phyloP scores from a whole-genome alignment of 306 rosid species.

The Cucurbita moschata region DNA sequence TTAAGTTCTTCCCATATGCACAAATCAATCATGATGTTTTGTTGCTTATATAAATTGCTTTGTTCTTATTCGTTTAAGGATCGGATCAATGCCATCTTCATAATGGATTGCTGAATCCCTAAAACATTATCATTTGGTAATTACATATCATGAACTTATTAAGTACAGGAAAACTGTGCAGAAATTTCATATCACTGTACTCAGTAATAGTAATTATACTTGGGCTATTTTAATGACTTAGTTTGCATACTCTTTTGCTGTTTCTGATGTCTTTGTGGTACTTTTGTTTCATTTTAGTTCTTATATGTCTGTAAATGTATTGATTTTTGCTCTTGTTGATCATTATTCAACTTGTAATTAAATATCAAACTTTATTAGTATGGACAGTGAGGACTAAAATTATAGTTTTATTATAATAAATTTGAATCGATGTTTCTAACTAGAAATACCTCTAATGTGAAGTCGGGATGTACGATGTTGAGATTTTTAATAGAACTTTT shows the following conservation, averaged over 20 bases:
- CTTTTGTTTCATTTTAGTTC: too few relatives aligned
- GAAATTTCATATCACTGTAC: neutral
- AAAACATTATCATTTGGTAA: neutral
- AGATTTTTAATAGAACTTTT: neutral
- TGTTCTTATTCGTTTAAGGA: neutral
- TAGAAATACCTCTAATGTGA: neutral
- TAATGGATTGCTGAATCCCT: neutral
- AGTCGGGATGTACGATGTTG: neutral
- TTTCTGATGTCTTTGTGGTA: neutral
- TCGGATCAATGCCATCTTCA: neutral
- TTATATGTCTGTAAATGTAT: neutral
- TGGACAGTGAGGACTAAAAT: neutral
- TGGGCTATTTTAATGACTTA: neutral
- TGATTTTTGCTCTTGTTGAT: neutral
- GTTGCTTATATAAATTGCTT: neutral
- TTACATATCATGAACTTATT: neutral
- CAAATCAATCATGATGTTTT: neutral
- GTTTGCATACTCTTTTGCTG: neutral
- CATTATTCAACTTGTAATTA: neutral
- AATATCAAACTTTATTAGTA: neutral
- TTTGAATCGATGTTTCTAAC: neutral
- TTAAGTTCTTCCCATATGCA: neutral
- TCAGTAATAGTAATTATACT: neutral
- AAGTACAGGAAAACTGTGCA: neutral
- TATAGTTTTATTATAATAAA: neutral